Evolutionary conservation across 768 basidiomycete genomes (phyloP), one percentile per base, ranked within the genome.

Genomic region (Neoboletus magnificus): DNA sequence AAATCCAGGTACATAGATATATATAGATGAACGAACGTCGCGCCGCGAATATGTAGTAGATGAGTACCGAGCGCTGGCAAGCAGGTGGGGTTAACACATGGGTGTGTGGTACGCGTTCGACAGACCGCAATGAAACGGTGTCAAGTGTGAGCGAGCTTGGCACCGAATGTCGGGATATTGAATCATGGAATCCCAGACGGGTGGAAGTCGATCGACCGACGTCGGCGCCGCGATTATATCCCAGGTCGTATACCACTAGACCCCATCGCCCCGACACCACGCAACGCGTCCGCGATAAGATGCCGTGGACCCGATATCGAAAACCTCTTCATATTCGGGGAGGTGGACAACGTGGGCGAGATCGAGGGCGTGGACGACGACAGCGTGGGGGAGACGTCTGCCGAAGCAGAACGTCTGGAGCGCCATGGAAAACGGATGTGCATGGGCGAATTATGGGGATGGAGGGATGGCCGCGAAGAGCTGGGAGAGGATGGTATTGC

Each of bases 181-280:
- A n/a, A 11, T 25, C 20, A 16, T 20, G 29, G 22, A 10, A 20
- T 22, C 29, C 16, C 27, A 22, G 46, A 36, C 5, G 4, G 2
- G 25, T n/a, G 20, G 20, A 22, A 12, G 16, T 35, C 33, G 22
- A 35, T 35, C 16, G 47, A 23, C 5, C 22, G 16, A 35, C 18
- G 16, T 48, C n/a, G 25, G 48, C 7, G n/a, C 25, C 12, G 5
- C 5, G 20, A 18, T 47, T 36, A 59, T 8, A 63, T n/a, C 23
- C 48, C n/a, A 1, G 48, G n/a, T 0, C 27, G 51, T 1, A 59
- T 40, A 3, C 54, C 48, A 2, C 53, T 23, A 6, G 56, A 23
- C 25, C 56, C 57, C 16, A 78, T 75, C 30, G 72, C 71, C 33
- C 72, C 71, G 4, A 81, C 78, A 1, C 79, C 77, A 47, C 74